Evolutionary conservation across 2,329 filamentous ascomycete species (phyloP).

Genomic region (Xylariaceae sp.): DNA sequence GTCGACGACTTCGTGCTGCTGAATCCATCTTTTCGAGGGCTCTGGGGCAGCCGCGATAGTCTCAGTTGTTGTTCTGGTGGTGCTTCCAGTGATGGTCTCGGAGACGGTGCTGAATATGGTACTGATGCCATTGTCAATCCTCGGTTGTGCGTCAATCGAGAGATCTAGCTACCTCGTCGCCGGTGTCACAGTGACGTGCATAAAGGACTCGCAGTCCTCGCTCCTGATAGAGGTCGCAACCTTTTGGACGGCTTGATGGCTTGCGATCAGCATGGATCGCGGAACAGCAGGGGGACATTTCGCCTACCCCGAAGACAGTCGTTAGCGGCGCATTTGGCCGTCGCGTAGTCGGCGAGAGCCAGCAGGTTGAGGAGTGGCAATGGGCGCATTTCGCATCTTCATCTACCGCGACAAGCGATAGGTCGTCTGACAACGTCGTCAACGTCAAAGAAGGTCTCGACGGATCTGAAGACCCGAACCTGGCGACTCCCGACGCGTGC

Average conservation of each 20-base stretch:
- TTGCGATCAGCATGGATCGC: background rate
- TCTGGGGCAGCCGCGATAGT: conserved; percentile 6
- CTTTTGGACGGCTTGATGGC: conserved; percentile 1
- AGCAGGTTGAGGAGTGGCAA: background rate
- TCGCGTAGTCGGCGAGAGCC: conserved; percentile 1
- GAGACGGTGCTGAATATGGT: conserved; percentile 2
- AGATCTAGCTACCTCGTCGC: conserved; percentile 8
- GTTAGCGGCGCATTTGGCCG: conserved; percentile 7
- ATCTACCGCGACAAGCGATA: background rate
- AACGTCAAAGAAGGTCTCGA: background rate
- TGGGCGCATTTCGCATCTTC: background rate
- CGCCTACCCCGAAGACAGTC: conserved; percentile 10
- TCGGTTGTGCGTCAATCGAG: background rate
- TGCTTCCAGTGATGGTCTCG: conserved; percentile 3
- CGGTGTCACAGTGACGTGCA: conserved; percentile 4
- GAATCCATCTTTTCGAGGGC: conserved; percentile 13
- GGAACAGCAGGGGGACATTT: background rate
- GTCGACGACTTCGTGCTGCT: conserved; percentile 12
- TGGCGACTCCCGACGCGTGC: background rate
- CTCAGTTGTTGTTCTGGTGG: conserved; percentile 10
- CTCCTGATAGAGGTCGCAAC: conserved; percentile 3
- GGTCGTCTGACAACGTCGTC: background rate
- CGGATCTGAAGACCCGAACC: no score
- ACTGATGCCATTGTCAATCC: background rate
- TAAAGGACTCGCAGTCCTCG: conserved; percentile 11